Evolutionary conservation across 805 yeast genomes (phyloP), one percentile per base, ranked within the genome.

Genomic region (Cyberlindnera maclurae): DNA sequence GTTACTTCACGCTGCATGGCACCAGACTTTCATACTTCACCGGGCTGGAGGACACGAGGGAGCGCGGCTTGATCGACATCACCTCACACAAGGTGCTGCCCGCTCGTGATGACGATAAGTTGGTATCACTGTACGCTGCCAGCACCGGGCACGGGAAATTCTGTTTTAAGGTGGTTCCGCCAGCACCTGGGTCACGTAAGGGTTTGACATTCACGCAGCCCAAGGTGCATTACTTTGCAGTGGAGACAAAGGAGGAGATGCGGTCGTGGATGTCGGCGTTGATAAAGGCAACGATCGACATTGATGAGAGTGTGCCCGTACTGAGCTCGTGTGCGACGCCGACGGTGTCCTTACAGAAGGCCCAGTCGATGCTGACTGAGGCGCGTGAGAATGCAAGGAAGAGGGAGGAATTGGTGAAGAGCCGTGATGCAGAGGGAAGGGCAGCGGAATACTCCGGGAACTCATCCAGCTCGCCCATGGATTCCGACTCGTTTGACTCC

Each of bases 191-290:
- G 0, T 85, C 90, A 38, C 80, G 82, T 48, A 90, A 89, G 63
- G 97, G 97, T 0, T 74, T 93, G 41, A 89, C 96, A 0, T 93
- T 93, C 59, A 93, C 99, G 0, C 96, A 89, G 47, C 98, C 96
- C 22, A 86, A 88, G 49, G 84, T 88, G 7, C 98, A 93, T 54
- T 93, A 82, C 60, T 93, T 93, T 70, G 97, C 97, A 0, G 96
- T 90, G 32, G 97, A 93, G 36, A 73, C 86, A 0, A 75, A 71
- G 41, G 95, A 87, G 36, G 97, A 90, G 46, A 83, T 90, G 96
- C 72, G 96, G 56, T 74, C 73, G 2, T 93, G 99, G 99, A 79
- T 89, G 78, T 83, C 88, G 38, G 95, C 96, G 0, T 67, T 93
- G 44, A 85, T 89, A 77, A 87, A 89, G 43, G 95, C 97, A 0